Conservation (phyloP, 352 stramenopile species). For the Phytopythium mirpurense region DNA sequence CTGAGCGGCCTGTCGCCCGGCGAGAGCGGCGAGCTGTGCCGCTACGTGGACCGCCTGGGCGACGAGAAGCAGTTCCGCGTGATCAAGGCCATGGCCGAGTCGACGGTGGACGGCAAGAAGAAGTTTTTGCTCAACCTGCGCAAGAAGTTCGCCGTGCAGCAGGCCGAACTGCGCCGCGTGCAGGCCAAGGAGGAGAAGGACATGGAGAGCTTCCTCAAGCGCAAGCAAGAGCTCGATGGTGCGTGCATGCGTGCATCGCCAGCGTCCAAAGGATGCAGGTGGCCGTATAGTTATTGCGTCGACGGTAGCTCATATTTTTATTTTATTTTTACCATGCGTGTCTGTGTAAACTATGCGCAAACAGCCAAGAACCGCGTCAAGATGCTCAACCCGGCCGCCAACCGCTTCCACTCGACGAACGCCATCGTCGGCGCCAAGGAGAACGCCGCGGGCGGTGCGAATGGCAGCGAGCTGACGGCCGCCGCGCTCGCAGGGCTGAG, state of each 20-base stretch:
- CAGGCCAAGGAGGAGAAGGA: conserved; percentile 52
- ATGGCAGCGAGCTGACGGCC: conserved; percentile 20
- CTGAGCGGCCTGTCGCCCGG: conserved; percentile 64
- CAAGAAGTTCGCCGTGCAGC: conserved; percentile 66
- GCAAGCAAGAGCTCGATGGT: conserved; percentile 69
- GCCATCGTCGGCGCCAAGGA: conserved; percentile 50
- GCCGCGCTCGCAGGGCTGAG: conserved; percentile 26
- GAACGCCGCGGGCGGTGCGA: conserved; percentile 19
- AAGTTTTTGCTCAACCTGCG: conserved; percentile 66
- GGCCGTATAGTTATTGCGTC: not conserved
- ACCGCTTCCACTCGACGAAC: conserved; percentile 77
- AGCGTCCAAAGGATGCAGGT: too few species aligned
- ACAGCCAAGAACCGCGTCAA: conserved; percentile 59
- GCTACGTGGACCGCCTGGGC: conserved; percentile 66
- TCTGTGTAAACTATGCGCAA: not conserved
- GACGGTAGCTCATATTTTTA: conserved; percentile 2
- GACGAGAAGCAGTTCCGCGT: conserved; percentile 85
- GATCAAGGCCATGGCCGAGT: conserved; percentile 80
- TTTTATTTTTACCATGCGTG: conserved; percentile 3
- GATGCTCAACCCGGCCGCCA: conserved; percentile 51
- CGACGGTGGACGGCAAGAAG: conserved; percentile 72
- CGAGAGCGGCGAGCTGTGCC: conserved; percentile 72
- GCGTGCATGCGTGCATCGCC: conserved; percentile 1
- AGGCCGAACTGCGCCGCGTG: conserved; percentile 45
- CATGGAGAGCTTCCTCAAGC: conserved; percentile 61